Evolutionary conservation across 768 basidiomycete genomes (phyloP).

Genomic region (Tylopilus rubrobrunneus): DNA sequence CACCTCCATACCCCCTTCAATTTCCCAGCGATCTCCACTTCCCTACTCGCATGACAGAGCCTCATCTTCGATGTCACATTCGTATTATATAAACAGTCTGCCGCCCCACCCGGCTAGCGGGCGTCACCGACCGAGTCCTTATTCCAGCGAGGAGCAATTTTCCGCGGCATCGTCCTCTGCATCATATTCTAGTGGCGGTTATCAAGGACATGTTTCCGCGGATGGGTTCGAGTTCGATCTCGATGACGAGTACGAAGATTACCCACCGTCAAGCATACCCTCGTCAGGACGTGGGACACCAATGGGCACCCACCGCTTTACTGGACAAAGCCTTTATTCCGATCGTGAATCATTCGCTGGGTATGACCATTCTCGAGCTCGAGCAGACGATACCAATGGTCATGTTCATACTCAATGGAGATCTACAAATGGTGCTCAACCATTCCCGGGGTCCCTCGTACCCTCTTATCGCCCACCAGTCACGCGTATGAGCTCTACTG

Average conservation of each 20-base stretch:
- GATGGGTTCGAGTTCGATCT: conserved; percentile 72
- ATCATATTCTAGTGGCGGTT: conserved; percentile 22
- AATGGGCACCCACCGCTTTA: conserved; percentile 52
- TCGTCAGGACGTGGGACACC: conserved; percentile 76
- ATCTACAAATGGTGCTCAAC: conserved; percentile 41
- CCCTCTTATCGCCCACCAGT: conserved; percentile 39
- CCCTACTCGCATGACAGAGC: conserved; percentile 36
- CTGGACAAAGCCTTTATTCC: conserved; percentile 54
- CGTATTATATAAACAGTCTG: conserved; percentile 29
- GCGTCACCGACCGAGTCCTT: conserved; percentile 35
- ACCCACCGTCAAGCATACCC: conserved; percentile 45
- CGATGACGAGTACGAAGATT: conserved; percentile 78
- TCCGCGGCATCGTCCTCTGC: conserved; percentile 29
- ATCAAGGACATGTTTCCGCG: conserved; percentile 45
- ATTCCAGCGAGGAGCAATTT: conserved; percentile 38
- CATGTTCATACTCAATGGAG: conserved; percentile 65
- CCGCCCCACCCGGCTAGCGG: conserved; percentile 33
- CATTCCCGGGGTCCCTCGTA: conserved; percentile 21
- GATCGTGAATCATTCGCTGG: conserved; percentile 48
- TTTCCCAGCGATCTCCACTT: conserved; percentile 32
- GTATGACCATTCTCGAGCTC: conserved; percentile 58
- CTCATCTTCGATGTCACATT: conserved; percentile 33
- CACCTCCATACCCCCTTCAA: conserved; percentile 37
- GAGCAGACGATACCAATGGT: conserved; percentile 67
- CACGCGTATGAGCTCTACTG: conserved; percentile 45